phyloP scores from a whole-genome alignment of 148 eudicot genomes.

The Fagopyrum tataricum region DNA sequence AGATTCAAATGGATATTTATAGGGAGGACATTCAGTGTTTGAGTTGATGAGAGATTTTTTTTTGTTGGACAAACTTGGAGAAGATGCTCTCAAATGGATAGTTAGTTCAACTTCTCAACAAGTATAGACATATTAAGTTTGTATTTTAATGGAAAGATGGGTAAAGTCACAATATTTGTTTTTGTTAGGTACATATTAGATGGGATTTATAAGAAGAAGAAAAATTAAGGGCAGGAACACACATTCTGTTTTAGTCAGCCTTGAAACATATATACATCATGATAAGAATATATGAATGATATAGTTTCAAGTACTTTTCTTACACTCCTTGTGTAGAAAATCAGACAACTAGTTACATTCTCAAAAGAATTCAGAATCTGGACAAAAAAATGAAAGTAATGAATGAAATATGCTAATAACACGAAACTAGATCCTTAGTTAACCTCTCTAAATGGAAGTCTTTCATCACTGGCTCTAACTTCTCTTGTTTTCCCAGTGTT shows the following conservation, averaged over 20 bases:
- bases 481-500: neutral
- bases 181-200: no score
- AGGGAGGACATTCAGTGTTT: neutral
- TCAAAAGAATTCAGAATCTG: neutral
- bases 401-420: neutral
- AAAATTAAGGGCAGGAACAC: no score
- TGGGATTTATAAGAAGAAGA: no score
- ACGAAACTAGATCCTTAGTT: neutral
- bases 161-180: no score
- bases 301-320: neutral
- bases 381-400: neutral
- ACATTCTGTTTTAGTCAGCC: neutral
- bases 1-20: neutral
- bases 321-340: neutral
- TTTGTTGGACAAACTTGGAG: neutral
- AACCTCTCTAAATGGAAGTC: conserved; percentile 13
- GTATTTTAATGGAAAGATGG: no score
- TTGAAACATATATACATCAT: neutral
- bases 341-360: neutral
- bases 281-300: neutral
- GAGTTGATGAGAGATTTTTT: conserved; percentile 11
- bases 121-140: no score
- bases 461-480: conserved; percentile 3
- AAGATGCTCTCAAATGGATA: neutral
- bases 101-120: neutral